Evolutionary conservation across 495 filamentous ascomycete genomes (phyloP), one percentile per base, ranked within the genome.

Genomic region (Penicillium canescens): DNA sequence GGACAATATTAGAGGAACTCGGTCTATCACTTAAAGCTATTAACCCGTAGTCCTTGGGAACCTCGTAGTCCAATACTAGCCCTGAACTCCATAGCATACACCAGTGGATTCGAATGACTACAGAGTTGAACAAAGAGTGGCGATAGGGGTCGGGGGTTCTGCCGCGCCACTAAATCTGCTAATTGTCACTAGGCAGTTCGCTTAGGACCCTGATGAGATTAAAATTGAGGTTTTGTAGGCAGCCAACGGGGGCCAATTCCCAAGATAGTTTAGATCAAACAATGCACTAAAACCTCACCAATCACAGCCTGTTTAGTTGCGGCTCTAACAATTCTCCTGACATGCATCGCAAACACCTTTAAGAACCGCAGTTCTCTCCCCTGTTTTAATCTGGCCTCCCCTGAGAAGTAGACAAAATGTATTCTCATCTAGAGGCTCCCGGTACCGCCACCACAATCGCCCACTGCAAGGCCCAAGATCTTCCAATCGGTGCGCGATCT

Each of bases 401-500:
- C 36, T 36, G 14, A 10, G n/a, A n/a, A 14, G 4, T 14, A 38
- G 4, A 14, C 36, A 6, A 7, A 28, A 48, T 48, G 46, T 48
- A 48, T n/a, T 48, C 46, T 11, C 35, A 48, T 39, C 13, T 39
- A 12, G 7, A 37, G 6, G 35, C 46, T 4, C 18, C 10, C 1
- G 46, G 46, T n/a, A 48, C 12, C 38, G 5, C 18, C 12, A 34
- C 52, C 12, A 52, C 54, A 13, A 33, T 36, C 13, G 13, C 20
- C 16, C 54, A 56, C 36, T 35, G 28, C 26, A 39, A 52, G 21
- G 47, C 54, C 7, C 54, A 52, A 11, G 49, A 37, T 24, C 36
- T 56, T 13, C 42, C 42, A 9, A 33, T 56, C 28, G 50, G 50
- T 53, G 39, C 38, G 54, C 33, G 12, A 18, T 46, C 42, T 18